Conservation (phyloP, 2,329 filamentous ascomycete genomes). For the Xylariaceae sp. region DNA sequence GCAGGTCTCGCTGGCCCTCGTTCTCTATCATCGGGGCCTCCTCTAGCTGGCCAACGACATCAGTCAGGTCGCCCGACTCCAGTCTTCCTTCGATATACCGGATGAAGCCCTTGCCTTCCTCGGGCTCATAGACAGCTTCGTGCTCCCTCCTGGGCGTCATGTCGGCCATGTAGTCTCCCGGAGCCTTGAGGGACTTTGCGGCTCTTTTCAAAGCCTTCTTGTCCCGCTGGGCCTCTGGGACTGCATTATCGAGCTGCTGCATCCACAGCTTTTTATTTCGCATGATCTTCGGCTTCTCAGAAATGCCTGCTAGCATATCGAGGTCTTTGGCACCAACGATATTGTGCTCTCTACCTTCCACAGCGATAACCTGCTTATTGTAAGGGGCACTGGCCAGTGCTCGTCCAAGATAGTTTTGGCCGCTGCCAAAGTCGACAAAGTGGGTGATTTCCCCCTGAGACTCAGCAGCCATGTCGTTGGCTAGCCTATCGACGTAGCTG, state of each 20-base stretch:
- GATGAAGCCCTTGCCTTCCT: slow-evolving; percentile 60
- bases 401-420: slow-evolving; percentile 90
- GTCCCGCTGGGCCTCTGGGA: slow-evolving; percentile 33
- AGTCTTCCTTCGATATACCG: slow-evolving; percentile 72
- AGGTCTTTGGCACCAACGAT: slow-evolving; percentile 77
- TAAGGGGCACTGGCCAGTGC: slow-evolving; percentile 80
- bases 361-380: slow-evolving; percentile 78
- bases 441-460: slow-evolving; percentile 63
- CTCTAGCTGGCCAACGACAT: slow-evolving; percentile 23
- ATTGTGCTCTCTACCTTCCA: slow-evolving; percentile 81
- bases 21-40: slow-evolving; percentile 18
- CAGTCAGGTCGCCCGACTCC: slow-evolving; percentile 60
- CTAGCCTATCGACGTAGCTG: slow-evolving; percentile 63
- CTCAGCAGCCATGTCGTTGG: slow-evolving; percentile 48
- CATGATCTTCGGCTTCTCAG: slow-evolving; percentile 63
- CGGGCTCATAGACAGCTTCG: slow-evolving; percentile 44
- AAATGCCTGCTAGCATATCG: slow-evolving; percentile 74
- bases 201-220: slow-evolving; percentile 30
- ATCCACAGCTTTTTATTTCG: slow-evolving; percentile 77
- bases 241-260: slow-evolving; percentile 37
- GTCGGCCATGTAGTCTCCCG: slow-evolving; percentile 30
- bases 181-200: slow-evolving; percentile 26
- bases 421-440: slow-evolving; percentile 91
- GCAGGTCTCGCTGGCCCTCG: slow-evolving; percentile 30
- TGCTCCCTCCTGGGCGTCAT: slow-evolving; percentile 44